These are phyloP conservation scores for Ensete glaucum DNA, from an alignment of 176 grass and related monocot species.

Conservation along the genomic window DNA sequence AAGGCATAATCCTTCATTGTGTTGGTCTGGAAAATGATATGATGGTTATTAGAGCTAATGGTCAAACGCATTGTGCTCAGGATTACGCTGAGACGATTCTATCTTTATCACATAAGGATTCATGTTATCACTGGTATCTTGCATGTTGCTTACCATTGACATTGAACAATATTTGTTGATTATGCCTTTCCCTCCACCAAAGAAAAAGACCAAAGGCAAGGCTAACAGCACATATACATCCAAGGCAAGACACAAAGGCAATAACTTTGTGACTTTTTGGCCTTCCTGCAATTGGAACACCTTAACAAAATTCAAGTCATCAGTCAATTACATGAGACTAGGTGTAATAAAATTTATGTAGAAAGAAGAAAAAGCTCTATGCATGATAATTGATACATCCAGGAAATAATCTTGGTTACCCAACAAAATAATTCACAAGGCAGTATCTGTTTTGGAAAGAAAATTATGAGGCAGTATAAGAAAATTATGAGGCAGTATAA, in stretches of 20 bases:
- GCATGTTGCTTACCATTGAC: constrained; percentile 37
- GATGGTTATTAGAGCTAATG: neutral
- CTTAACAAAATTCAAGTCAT: constrained; percentile 26
- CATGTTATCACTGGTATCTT: neutral
- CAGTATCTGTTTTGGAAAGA: no score
- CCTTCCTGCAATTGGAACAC: constrained; percentile 23
- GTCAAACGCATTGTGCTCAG: constrained; percentile 31
- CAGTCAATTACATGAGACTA: neutral
- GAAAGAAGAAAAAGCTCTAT: no score
- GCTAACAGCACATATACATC: constrained; percentile 39
- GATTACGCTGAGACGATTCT: neutral
- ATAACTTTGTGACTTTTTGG: constrained; percentile 44
- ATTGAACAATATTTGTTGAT: constrained; percentile 38
- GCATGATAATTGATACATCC: no score
- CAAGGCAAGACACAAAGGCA: constrained; percentile 50
- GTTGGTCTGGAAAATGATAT: constrained; percentile 10
- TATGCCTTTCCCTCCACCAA: constrained; percentile 54
- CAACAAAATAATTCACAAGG: no score
- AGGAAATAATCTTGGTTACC: no score
- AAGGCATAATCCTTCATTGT: constrained; percentile 13
- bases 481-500: no score
- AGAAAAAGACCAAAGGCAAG: constrained; percentile 36
- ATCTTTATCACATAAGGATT: neutral
- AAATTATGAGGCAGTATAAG: no score
- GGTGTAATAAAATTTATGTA: neutral